A percentile compares a stretch with the other conserved stretches of the same genome.
These are phyloP conservation scores for Boletellus sp. DNA, from an alignment of 768 basidiomycete genomes.

Conservation along the genomic window DNA sequence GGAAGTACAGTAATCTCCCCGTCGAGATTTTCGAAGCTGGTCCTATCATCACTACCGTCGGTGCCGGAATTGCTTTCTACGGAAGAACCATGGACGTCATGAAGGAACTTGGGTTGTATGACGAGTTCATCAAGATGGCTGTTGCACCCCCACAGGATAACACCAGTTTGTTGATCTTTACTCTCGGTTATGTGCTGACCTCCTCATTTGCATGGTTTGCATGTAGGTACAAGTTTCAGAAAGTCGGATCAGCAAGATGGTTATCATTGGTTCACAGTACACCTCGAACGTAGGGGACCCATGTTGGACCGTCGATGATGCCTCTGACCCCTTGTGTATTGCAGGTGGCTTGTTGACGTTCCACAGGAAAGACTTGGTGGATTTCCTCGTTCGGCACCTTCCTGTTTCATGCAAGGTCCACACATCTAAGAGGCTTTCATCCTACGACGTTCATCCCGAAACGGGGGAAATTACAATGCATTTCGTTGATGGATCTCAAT, in stretches of 20 bases:
- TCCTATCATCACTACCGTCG: constrained; percentile 37
- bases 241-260: constrained; percentile 36
- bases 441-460: constrained; percentile 24
- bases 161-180: constrained; percentile 8
- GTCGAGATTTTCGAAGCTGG: constrained; percentile 45
- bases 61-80: constrained; percentile 46
- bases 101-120: constrained; percentile 37
- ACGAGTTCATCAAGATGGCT: constrained; percentile 26
- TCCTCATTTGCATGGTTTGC: background rate
- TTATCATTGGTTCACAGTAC: constrained; percentile 23
- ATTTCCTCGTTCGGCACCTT: constrained; percentile 30
- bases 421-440: constrained; percentile 34
- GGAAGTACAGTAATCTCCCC: constrained; percentile 23
- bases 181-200: no score
- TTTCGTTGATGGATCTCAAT: constrained; percentile 37
- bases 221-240: constrained; percentile 23
- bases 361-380: constrained; percentile 39
- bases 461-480: constrained; percentile 26
- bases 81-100: constrained; percentile 44
- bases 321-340: background rate
- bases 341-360: constrained; percentile 30
- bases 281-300: constrained; percentile 21
- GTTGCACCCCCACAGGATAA: constrained; percentile 16
- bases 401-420: constrained; percentile 28
- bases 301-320: background rate